Base-by-base conservation (phyloP, 257 asterid genomes). In the Parsonsia alboflavescens region DNA sequence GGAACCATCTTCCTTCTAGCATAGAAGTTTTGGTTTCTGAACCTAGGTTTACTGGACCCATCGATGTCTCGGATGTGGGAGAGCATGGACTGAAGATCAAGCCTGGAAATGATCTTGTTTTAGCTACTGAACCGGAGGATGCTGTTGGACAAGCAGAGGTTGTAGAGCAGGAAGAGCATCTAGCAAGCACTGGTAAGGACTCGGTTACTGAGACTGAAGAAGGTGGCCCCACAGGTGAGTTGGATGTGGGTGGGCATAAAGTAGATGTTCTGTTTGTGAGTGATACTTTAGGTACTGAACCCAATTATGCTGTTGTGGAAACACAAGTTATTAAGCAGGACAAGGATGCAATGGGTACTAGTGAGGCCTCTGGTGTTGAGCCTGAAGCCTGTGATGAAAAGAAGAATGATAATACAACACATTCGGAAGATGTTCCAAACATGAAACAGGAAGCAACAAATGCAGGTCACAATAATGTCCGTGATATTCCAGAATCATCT, bases 401-500 rank as follows among this genome's bases (percentile, higher is more conserved):
- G 28, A 75, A 71, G 26, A 78, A 75, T 75, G 82, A 66, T 70
- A 83, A 49, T 72, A 64, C 28, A 75, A 73, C 58, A 72, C 52
- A 69, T 46, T 15, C 69, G 6, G 69, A 83, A 56, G 78, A 82
- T 75, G 45, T 58, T 78, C 58, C 62, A 30, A 70, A 46, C 21
- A 58, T 76, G 65, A 74, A 79, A 59, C 68, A 48, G 46, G 85
- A 82, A 48, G 49, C 61, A 64, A 67, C 68, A 19, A 52, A 61
- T 52, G 75, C 62, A 67, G 71, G 22, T 21, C 75, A 56, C 48
- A 77, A 70, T 67, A 74, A 58, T 80, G 49, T 53, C 30, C 78
- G 39, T 75, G 70, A 75, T 78, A 82, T 57, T 80, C 44, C 73
- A 26, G 83, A 78, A 54, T 72, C 84, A 52, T 57, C 83, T 50